These are phyloP conservation scores for Pyricularia sp. DNA, from an alignment of 2,329 filamentous ascomycete genomes.

Conservation along the genomic window DNA sequence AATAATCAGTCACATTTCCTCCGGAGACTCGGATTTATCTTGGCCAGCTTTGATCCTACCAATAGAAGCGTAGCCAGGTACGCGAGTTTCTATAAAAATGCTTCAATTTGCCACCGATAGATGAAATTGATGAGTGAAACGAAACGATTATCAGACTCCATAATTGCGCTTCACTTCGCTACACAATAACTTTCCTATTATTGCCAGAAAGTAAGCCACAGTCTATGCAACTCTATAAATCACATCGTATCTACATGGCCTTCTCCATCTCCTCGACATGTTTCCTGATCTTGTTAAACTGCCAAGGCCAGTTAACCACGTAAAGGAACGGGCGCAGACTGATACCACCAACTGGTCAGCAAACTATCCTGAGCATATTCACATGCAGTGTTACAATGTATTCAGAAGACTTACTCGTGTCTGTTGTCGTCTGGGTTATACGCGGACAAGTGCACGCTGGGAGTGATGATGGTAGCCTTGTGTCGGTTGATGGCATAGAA, in stretches of 20 bases:
- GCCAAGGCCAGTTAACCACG: constrained; percentile 27
- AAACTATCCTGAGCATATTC: neutral
- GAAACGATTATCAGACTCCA: neutral
- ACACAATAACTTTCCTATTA: neutral
- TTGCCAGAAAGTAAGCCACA: neutral
- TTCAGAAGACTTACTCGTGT: constrained; percentile 15
- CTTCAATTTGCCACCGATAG: neutral
- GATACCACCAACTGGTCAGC: neutral
- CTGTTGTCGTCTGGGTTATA: constrained; percentile 31
- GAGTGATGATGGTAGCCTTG: constrained; percentile 53
- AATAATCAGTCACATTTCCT: neutral
- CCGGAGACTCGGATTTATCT: neutral
- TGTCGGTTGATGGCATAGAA: constrained; percentile 56
- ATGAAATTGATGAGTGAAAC: neutral
- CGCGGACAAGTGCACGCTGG: constrained; percentile 36
- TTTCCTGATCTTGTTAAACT: constrained; percentile 29
- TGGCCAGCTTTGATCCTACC: neutral
- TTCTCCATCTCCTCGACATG: constrained; percentile 24
- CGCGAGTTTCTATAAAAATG: neutral
- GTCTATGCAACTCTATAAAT: neutral
- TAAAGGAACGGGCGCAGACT: constrained; percentile 30
- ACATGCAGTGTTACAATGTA: neutral
- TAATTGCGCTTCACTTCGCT: neutral
- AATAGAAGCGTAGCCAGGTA: neutral
- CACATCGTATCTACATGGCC: constrained; percentile 8